Evolutionary conservation across 768 basidiomycete species (phyloP).

Genomic region (Pleurotus tuber-regium): DNA sequence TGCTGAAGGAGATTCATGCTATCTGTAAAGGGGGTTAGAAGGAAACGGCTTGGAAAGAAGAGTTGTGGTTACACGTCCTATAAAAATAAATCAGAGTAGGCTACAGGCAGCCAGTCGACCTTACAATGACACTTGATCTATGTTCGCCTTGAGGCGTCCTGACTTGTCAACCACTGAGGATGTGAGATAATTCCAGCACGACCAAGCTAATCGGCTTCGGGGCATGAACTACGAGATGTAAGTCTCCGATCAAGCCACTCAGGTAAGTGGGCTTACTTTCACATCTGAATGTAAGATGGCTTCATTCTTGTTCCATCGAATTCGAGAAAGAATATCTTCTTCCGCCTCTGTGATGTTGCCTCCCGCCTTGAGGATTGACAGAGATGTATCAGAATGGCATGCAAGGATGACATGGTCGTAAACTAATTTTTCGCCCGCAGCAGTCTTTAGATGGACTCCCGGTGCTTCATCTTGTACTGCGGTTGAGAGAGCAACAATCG

Average conservation of each 20-base stretch:
- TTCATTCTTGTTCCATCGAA: constrained; percentile 68
- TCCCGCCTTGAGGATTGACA: constrained; percentile 50
- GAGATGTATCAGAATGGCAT: constrained; percentile 66
- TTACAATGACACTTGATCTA: constrained; percentile 61
- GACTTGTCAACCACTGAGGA: constrained; percentile 34
- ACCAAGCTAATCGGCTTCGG: constrained; percentile 56
- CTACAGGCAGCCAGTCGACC: constrained; percentile 20
- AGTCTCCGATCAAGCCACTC: background rate
- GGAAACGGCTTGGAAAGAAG: background rate
- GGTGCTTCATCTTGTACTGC: constrained; percentile 15
- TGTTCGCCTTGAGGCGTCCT: constrained; percentile 41
- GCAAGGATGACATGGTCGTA: constrained; percentile 77
- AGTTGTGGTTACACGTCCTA: constrained; percentile 41
- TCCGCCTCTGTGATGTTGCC: constrained; percentile 55
- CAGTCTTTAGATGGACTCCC: constrained; percentile 45
- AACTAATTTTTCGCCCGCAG: constrained; percentile 35
- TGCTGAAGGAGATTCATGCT: constrained; percentile 78
- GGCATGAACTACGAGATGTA: constrained; percentile 61
- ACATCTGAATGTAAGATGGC: constrained; percentile 66
- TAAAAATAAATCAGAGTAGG: constrained; percentile 3
- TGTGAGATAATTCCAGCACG: constrained; percentile 81
- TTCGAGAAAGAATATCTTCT: constrained; percentile 49
- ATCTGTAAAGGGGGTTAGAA: constrained; percentile 35
- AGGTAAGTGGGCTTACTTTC: constrained; percentile 36
- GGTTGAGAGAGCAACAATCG: constrained; percentile 45